Evolutionary conservation across 768 basidiomycete genomes (phyloP).

Genomic region (Amanita fuliginea): DNA sequence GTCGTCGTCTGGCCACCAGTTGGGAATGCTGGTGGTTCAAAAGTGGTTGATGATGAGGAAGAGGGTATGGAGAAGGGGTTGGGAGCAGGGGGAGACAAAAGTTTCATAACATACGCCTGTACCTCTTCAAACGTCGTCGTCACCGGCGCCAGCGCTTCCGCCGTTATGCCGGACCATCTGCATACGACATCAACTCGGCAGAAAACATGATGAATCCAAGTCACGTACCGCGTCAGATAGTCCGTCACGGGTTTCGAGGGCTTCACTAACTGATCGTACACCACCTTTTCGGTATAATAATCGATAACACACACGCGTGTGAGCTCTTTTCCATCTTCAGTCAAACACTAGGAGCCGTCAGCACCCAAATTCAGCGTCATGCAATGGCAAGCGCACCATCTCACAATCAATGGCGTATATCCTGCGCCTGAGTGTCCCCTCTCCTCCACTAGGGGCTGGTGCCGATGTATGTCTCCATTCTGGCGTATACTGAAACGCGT

Average conservation of each 20-base stretch:
- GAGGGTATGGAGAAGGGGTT: constrained; percentile 24
- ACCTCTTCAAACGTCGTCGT: constrained; percentile 75
- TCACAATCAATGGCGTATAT: constrained; percentile 93
- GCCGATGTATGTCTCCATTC: constrained; percentile 81
- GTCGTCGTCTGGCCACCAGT: too few relatives aligned
- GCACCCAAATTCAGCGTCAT: not conserved
- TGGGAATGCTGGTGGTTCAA: too few relatives aligned
- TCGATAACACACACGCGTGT: constrained; percentile 82
- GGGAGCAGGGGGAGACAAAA: constrained; percentile 33
- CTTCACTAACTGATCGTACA: constrained; percentile 88
- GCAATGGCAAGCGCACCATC: constrained; percentile 52
- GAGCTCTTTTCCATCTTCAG: constrained; percentile 83
- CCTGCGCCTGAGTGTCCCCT: constrained; percentile 24
- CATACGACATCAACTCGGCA: not conserved
- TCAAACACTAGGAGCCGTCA: constrained; percentile 52
- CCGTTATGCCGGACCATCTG: constrained; percentile 93
- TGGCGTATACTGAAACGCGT: constrained; percentile 46
- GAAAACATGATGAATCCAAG: not conserved
- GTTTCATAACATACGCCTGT: constrained; percentile 54
- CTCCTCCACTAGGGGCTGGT: constrained; percentile 10
- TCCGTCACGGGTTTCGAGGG: constrained; percentile 77
- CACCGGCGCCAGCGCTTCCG: constrained; percentile 50
- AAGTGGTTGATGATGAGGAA: constrained; percentile 6
- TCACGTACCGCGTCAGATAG: constrained; percentile 76
- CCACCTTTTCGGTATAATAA: constrained; percentile 51